Evolutionary conservation across 441 rosid species (phyloP).

Genomic region (Pelargonium fulgidum): DNA sequence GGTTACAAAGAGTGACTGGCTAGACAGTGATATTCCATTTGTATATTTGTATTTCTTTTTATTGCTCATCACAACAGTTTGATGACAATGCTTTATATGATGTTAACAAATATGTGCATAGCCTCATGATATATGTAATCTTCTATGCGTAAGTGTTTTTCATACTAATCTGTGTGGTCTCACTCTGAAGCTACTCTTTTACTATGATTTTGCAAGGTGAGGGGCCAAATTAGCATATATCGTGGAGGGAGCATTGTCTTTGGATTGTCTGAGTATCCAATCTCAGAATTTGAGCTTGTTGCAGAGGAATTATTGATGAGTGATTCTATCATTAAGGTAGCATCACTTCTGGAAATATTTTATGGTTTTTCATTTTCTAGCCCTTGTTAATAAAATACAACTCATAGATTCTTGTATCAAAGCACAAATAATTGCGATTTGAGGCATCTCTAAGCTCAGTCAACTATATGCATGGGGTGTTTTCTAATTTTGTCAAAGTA

Average conservation of each 20-base stretch:
- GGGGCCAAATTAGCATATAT: conserved; percentile 90
- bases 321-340: conserved; percentile 45
- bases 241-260: conserved; percentile 81
- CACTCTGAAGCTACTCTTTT: conserved; percentile 18
- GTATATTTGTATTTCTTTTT: background rate
- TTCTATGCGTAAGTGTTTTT: background rate
- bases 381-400: background rate
- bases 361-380: background rate
- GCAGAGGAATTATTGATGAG: conserved; percentile 99
- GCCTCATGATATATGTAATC: background rate
- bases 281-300: conserved; percentile 97
- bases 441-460: background rate
- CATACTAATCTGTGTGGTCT: background rate
- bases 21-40: background rate
- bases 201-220: conserved; percentile 49
- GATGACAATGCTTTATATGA: background rate
- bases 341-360: background rate
- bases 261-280: conserved; percentile 78
- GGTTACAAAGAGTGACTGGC: background rate
- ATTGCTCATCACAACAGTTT: background rate
- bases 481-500: background rate
- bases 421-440: background rate
- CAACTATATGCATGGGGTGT: background rate
- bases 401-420: background rate
- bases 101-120: background rate